Base-by-base conservation (phyloP, 2,329 filamentous ascomycete species). In the Penicillium hordei region DNA sequence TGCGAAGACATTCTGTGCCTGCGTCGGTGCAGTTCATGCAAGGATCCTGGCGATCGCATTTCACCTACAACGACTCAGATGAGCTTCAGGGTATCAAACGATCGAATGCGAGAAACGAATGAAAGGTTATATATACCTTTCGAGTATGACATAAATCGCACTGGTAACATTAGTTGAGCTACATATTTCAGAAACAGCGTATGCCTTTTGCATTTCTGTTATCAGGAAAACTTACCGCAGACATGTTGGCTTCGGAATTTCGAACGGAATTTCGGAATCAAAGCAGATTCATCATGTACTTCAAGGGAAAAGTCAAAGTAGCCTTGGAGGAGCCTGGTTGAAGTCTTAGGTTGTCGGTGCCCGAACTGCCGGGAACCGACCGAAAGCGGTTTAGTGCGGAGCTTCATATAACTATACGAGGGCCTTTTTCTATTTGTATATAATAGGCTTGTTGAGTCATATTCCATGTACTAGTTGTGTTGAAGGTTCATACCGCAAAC, bases 1-100 rank as follows among this genome's bases (percentile, higher is more conserved):
- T 60, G 23, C 65, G 65, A 48, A 44, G 43, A 60, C 77, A 79
- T 62, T 75, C 68, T 23, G 66, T 67, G 10, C 66, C 60, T 13
- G 77, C 69, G 54, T 78, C 80, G 34, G 68, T 57, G 55, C 80
- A 82, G 58, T 81, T 81, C 23, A 75, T 72, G 55, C 79, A 82
- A 0, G 79, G 79, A 5, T 68, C 64, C 13, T 60, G 63, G 25
- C 74, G 74, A 63, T 81, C 75, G 56, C 79, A 81, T 58, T 75
- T 79, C 46, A 79, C 72, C 65, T 79, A 31, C 12, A 15, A n/a
- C 10, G 12, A 39, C 12, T 23, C 4, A 2, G 7, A 29, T 65
- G 40, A 55, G 48, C 21, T 29, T 19, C 7, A 6, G 10, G 2
- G 1, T 0, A 19, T 36, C 12, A 15, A 23, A 6, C 21, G 21